Evolutionary conservation across 345 rosid genomes (phyloP), one percentile per base, ranked within the genome.

Genomic region (Melastoma malabathricum): DNA sequence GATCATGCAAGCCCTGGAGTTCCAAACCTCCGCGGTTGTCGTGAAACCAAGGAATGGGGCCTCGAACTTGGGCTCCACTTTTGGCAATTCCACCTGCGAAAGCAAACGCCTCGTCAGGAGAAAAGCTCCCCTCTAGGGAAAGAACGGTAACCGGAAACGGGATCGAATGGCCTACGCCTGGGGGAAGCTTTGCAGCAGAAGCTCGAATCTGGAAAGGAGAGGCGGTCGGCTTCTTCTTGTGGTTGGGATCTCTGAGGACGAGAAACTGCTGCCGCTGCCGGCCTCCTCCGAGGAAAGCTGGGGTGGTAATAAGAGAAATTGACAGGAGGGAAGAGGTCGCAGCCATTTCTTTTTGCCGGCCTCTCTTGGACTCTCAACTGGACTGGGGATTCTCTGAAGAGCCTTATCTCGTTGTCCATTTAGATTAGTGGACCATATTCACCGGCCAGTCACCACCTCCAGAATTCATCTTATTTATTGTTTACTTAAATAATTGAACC

Each of bases 1-100:
- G 64, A 81, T 79, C 90, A 89, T 89, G 58, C 95, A 86, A 58
- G 94, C 94, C 68, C 90, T 81, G n/a, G 95, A 86, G 62, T 89
- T 89, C 95, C 90, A 85, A 67, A 64, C 66, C 67, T 86, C 88
- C 31, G 88, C 97, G 13, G 88, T 77, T 60, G 51, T 76, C 6
- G 90, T 89, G 55, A 86, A 89, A 27, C 94, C 97, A 14, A 77
- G 69, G 71, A 85, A 77, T 1, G 88, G 88, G 39, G 77, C 62
- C 62, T 64, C 58, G 55, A 79, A 76, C 18, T 81, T 78, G 1
- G 97, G 94, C 66, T 83, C 63, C 63, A 47, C 81, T 69, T 78
- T 89, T 18, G 95, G 95, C 57, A 83, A 20, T 55, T 73, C 76
- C 69, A 84, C 72, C 94, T 75, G 58, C 46, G 41, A 56, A 34